Conservation (phyloP, 164 flowering plant genomes). For the Cinnamomum chago region DNA sequence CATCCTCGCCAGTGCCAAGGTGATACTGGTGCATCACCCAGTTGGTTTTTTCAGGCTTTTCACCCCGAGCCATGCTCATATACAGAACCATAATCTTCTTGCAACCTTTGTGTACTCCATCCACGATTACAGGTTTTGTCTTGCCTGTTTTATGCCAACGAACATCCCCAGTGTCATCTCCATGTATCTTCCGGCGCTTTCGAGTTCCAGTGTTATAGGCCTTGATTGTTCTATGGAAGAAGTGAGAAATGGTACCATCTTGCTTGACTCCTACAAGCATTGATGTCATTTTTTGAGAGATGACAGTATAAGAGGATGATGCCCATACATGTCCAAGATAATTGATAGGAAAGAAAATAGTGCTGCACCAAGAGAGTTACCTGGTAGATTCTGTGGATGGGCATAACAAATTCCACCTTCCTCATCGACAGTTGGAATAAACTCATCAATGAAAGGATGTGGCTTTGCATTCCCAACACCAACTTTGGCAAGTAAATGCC, state of each 20-base stretch:
- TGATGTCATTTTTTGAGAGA: background rate
- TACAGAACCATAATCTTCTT: slow-evolving; percentile 97
- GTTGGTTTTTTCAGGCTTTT: slow-evolving; percentile 79
- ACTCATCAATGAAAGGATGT: slow-evolving; percentile 84
- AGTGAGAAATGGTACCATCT: slow-evolving; percentile 84
- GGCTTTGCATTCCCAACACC: slow-evolving; percentile 40
- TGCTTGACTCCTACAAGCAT: slow-evolving; percentile 63
- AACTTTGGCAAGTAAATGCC: slow-evolving; percentile 78
- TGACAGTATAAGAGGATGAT: background rate
- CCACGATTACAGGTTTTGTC: slow-evolving; percentile 76
- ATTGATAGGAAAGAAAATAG: background rate
- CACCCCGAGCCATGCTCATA: slow-evolving; percentile 48
- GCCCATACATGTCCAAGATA: background rate
- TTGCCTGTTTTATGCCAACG: slow-evolving; percentile 99
- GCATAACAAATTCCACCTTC: slow-evolving; percentile 87
- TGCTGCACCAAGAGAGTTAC: slow-evolving; percentile 19
- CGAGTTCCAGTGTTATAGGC: slow-evolving; percentile 89
- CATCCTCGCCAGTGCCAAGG: slow-evolving; percentile 85
- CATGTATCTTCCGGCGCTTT: slow-evolving; percentile 86
- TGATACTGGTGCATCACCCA: slow-evolving; percentile 99
- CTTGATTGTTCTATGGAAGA: slow-evolving; percentile 86
- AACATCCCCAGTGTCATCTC: slow-evolving; percentile 64
- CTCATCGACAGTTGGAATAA: slow-evolving; percentile 65
- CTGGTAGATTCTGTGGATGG: slow-evolving; percentile 84
- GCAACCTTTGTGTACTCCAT: slow-evolving; percentile 79